Evolutionary conservation across 768 basidiomycete species (phyloP), one percentile per base, ranked within the genome.

Genomic region (Porphyrellus cyaneotinctus): DNA sequence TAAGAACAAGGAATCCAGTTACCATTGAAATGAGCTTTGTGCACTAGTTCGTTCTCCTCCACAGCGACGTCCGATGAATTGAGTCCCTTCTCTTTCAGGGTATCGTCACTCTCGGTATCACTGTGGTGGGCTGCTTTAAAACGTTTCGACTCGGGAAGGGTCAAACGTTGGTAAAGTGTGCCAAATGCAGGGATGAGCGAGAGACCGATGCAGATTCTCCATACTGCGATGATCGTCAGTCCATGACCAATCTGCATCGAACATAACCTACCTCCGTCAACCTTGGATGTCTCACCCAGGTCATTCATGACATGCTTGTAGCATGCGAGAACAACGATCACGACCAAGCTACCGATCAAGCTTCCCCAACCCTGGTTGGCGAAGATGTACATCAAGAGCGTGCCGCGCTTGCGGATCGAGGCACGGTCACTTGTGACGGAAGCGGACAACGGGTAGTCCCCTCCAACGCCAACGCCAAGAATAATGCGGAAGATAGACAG

Each of bases 301-400:
- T 69, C 78, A 37, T 87, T 75, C 78, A 90, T 87, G 10, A 77
- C 77, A 53, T 73, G 67, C 60, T 81, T 83, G 71, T 87, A 90
- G 36, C 75, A 77, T 2, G 77, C 72, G 28, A 90, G 72, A 18
- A 87, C 80, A 57, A 89, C 72, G 61, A 89, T 78, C 6, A 81
- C 82, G 22, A 76, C 75, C 54, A 90, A 64, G 43, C 76, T 76
- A 9, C 85, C 88, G 32, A 81, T 61, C 49, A 91, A 75, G 37
- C 76, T 81, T 26, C 89, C 88, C 86, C 87, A 89, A 12, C 88
- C 88, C 66, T 89, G 84, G 65, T 84, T 85, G 1, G 85, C 76
- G 59, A 88, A 89, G 59, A 88, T 85, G 62, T 86, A 88, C 20
- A 83, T 75, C n/a, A 91, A 75, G 69, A 91, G 76, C 0, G 84